Evolutionary conservation across 139 green algal species (phyloP), one percentile per base, ranked within the genome.

Genomic region (Chlamydomonas incerta): DNA sequence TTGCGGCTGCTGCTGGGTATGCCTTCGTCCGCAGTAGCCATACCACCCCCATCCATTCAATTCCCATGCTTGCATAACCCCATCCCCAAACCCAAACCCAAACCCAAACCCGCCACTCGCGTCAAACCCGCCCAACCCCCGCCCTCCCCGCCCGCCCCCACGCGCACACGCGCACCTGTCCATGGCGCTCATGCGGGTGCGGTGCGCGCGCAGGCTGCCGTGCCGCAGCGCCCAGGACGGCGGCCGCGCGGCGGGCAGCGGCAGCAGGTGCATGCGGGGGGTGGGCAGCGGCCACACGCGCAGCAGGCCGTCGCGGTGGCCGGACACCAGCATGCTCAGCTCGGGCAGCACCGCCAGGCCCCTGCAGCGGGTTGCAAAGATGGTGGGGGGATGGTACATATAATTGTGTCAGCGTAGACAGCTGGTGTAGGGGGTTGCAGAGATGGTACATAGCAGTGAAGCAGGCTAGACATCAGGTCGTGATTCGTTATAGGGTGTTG

Each of bases 241-340:
- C 46, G 46, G 5, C 55, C 26, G 26, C 13, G 20, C 15, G 41
- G 34, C 37, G 20, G 70, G 41, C 70, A 76, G 70, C 28, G 0
- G 29, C 46, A 77, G 46, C 46, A 77, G 71, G 4, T 77, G 46
- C 71, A 77, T 77, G 46, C 13, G 28, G 10, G 71, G 28, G 8
- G 26, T 8, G 46, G 71, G 71, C 71, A 77, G 71, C 71, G 71
- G 71, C 71, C 71, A 77, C 71, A 77, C 46, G 28, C 71, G 71
- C 71, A 77, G 71, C 28, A 28, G 46, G 17, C 71, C 71, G 46
- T 62, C 71, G 14, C 28, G 11, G 71, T 77, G 71, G 71, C 28
- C 71, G 18, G 71, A 26, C 14, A 63, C 46, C 71, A 77, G 71
- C 71, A 77, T 63, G 46, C 9, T 28, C 29, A 77, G 71, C 28